Base-by-base conservation (phyloP, 1,284 basidiomycete genomes). In the Spongispora temasekensis region DNA sequence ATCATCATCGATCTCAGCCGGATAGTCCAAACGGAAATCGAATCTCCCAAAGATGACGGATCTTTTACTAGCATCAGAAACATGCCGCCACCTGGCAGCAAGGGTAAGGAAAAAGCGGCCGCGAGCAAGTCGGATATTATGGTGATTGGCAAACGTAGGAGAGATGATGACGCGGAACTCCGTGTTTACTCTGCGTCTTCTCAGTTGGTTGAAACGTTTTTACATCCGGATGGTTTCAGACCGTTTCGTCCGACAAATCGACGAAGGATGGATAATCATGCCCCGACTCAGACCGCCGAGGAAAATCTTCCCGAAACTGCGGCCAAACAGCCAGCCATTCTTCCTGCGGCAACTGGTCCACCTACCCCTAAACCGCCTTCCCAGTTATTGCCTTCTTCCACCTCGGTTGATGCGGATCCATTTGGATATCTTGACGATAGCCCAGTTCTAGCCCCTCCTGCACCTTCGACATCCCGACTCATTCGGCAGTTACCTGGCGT, bases 1-100 rank as follows among this genome's bases (percentile, higher is more conserved):
- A 79, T 95, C 58, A 87, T 95, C 65, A 75, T 95, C 67, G 93
- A 96, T 77, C 77, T 95, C 59, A 83, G 81, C 65, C 81, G 81
- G 67, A 78, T 96, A 59, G 79, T 79, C 58, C 86, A 87, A 53
- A 81, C 89, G 56, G 84, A 85, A 51, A 87, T 91, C 63, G 90
- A 88, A 66, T 71, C 80, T 15, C 91, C 90, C 1, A 74, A 74
- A 8, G 74, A 71, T 13, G 78, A 78, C 31, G 82, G 82, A 7
- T 79, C 82, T 5, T 90, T 82, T 73, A 86, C 83, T 2, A 82
- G 83, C 56, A 77, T 91, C 32, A 76, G 75, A 53, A 81, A 87
- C 66, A 83, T 84, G 71, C 77, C 79, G 3, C 67, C 76, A 7
- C 73, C 76, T 3, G 79, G 78, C 28, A 79, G 78, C 71, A 89